Conservation (phyloP, 208 protist species). For the Naegleria gruberi region DNA sequence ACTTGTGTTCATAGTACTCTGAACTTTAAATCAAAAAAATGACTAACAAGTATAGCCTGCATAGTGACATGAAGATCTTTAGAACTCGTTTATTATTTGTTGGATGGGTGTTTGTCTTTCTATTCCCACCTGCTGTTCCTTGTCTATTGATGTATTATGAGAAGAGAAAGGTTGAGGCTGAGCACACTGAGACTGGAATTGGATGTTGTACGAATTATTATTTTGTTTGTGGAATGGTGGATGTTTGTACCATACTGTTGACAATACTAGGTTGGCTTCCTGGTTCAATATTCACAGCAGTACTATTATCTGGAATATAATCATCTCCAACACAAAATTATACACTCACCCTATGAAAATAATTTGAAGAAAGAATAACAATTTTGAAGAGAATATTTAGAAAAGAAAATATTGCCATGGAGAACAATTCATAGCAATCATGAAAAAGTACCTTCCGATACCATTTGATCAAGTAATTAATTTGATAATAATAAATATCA, state of each 20-base stretch:
- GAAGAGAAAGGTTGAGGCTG: neutral
- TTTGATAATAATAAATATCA: too few relatives aligned
- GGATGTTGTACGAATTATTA: slow-evolving; percentile 7
- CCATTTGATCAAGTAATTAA: too few relatives aligned
- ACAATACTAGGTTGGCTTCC: neutral
- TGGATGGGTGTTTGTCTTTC: neutral
- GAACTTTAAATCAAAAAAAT: too few relatives aligned
- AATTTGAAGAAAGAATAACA: too few relatives aligned
- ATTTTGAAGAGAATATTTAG: too few relatives aligned
- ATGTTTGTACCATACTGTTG: neutral
- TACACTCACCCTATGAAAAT: too few relatives aligned
- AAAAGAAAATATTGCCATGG: too few relatives aligned
- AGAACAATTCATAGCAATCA: too few relatives aligned
- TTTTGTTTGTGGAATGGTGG: neutral
- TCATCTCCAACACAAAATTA: too few relatives aligned
- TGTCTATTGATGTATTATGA: neutral
- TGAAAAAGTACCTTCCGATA: too few relatives aligned
- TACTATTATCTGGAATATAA: neutral
- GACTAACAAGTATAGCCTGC: neutral
- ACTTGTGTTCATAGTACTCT: too few relatives aligned
- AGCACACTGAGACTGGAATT: neutral
- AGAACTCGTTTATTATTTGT: neutral
- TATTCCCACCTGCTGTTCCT: neutral
- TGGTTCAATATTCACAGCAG: neutral
- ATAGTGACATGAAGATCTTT: neutral